These are phyloP conservation scores for Kalaharituber pfeilii DNA, from an alignment of 2,329 filamentous ascomycete genomes.

Conservation along the genomic window DNA sequence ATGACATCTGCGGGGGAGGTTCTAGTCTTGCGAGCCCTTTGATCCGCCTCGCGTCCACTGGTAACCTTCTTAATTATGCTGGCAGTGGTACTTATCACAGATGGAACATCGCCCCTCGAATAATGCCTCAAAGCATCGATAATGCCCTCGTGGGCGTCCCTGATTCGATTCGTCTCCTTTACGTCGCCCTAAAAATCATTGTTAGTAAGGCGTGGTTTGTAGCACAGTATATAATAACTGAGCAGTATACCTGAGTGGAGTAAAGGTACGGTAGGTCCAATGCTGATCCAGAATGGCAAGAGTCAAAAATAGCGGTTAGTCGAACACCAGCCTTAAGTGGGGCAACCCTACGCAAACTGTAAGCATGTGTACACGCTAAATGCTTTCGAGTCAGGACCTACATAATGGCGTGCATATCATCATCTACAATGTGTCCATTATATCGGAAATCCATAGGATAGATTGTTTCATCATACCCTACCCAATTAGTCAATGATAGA, in stretches of 20 bases:
- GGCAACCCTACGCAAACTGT: constrained; percentile 35
- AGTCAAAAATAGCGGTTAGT: constrained; percentile 65
- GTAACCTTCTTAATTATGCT: constrained; percentile 77
- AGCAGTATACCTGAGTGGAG: constrained; percentile 47
- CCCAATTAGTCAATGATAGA: constrained; percentile 3
- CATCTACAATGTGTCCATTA: constrained; percentile 58
- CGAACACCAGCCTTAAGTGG: constrained; percentile 68
- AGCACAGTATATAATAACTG: too few species aligned
- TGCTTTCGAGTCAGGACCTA: constrained; percentile 5
- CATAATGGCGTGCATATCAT: constrained; percentile 61
- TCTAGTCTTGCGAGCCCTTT: constrained; percentile 71
- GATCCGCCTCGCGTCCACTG: constrained; percentile 57
- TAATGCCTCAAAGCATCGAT: constrained; percentile 56
- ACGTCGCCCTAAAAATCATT: constrained; percentile 36
- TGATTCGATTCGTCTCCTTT: constrained; percentile 66
- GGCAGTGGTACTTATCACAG: constrained; percentile 65
- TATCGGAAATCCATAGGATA: constrained; percentile 57
- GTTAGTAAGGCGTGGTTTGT: background rate
- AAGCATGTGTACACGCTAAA: background rate
- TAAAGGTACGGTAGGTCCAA: constrained; percentile 66
- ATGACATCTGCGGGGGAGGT: constrained; percentile 90
- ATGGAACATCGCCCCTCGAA: constrained; percentile 63
- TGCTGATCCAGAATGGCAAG: constrained; percentile 61
- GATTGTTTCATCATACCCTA: constrained; percentile 53
- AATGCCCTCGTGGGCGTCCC: constrained; percentile 57